Base-by-base conservation (phyloP, 306 rosid genomes). In the Pterocarpus santalinus region DNA sequence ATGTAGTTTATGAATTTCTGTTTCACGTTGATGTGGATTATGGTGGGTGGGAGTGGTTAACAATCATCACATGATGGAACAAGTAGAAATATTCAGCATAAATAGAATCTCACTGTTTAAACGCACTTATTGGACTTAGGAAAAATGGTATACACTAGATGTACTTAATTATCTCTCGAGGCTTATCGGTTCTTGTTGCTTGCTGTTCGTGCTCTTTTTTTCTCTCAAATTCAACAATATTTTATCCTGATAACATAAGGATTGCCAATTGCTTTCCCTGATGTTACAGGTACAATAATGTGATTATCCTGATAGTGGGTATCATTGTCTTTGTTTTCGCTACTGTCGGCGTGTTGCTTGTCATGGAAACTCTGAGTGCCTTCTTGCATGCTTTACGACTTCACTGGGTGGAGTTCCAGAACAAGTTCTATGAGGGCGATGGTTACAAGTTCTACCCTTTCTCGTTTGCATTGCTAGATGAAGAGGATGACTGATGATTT, bases 361-460 rank as follows among this genome's bases (percentile, higher is more conserved):
- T 93, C 87, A 95, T 95, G 98, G 99, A 95, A 89, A 93, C 97
- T 43, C 90, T 95, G 15, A 93, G 99, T 56, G 99, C 99, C 75
- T 95, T 95, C 90, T 92, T 95, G 73, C 99, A 95, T 33, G 99
- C 99, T 3, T 53, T 95, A 61, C 97, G 98, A 4, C 99, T 93
- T 88, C 99, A 95, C 86, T 95, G 99, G 99, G 99, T 95, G 72
- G 99, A 95, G 91, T 95, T 86, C 84, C 99, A 95, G 80, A 95
- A 95, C 93, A 95, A 95, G 90, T 95, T 95, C 65, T 93, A 93
- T 0, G 98, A 91, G 82, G 99, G 98, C 39, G 92, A 91, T 60
- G 99, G 98, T 28, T 93, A 91, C 89, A 85, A 76, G 83, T 95
- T 95, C 90, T 32, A 46, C 51, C 99, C 99, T 2, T 95, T 83